Percentiles rank a stretch among this genome's conserved stretches.
Evolutionary conservation across 1,139 yeast genomes (phyloP).

Genomic region (Meyerozyma elateridarum): DNA sequence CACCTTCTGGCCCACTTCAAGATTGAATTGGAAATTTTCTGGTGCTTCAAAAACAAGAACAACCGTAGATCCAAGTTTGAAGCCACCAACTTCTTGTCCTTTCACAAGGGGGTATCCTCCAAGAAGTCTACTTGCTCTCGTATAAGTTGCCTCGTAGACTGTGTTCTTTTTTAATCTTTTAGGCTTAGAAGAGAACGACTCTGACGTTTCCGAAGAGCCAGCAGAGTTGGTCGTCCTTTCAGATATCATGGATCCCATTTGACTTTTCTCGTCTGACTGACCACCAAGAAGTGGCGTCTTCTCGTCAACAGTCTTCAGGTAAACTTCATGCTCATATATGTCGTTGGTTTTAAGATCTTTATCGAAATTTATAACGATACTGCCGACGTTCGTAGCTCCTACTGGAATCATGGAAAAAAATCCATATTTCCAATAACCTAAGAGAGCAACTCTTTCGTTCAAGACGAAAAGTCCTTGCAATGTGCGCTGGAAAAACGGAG

Average conservation of each 20-base stretch:
- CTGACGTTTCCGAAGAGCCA: constrained; percentile 13
- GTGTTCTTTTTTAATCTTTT: constrained; percentile 62
- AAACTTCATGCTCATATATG: constrained; percentile 52
- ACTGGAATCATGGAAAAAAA: constrained; percentile 99
- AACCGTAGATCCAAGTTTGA: constrained; percentile 91
- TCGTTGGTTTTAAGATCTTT: constrained; percentile 84
- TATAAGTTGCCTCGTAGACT: constrained; percentile 92
- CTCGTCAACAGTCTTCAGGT: constrained; percentile 26
- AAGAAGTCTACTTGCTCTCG: constrained; percentile 69
- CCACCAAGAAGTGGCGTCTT: constrained; percentile 28
- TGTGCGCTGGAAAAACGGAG: constrained; percentile 91
- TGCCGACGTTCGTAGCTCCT: constrained; percentile 98
- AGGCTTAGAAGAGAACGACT: constrained; percentile 11
- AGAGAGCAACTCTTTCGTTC: constrained; percentile 90
- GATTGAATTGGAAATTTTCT: constrained; percentile 60
- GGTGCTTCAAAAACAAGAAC: constrained; percentile 98
- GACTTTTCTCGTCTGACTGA: constrained; percentile 24
- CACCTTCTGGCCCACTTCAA: constrained; percentile 70
- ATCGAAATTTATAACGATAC: constrained; percentile 88
- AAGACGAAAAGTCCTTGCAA: constrained; percentile 83
- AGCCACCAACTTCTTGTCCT: constrained; percentile 97
- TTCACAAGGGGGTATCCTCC: constrained; percentile 86
- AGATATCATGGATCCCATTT: constrained; percentile 20
- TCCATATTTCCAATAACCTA: constrained; percentile 96
- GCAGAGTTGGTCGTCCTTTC: constrained; percentile 16